Conservation (phyloP, 2,329 filamentous ascomycete genomes). For the Colletotrichum gloeosporioides region DNA sequence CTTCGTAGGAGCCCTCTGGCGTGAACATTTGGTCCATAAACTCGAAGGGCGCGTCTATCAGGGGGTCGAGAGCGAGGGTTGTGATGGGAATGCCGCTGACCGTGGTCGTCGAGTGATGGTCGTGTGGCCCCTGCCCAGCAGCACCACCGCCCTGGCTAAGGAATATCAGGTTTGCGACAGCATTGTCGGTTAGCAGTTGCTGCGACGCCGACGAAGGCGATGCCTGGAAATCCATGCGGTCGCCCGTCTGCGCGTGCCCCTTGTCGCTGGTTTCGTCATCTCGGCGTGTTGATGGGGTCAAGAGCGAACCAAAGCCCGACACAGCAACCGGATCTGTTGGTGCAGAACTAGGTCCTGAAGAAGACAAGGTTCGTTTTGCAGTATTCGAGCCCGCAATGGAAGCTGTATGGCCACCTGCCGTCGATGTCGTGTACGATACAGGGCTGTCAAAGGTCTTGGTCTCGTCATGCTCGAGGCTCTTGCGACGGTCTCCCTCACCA, state of each 20-base stretch:
- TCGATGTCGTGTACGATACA: slow-evolving; percentile 10
- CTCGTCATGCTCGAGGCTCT: background rate
- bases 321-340: background rate
- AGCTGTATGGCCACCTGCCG: background rate
- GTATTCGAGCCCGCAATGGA: background rate
- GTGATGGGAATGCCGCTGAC: background rate
- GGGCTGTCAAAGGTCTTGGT: slow-evolving; percentile 1
- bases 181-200: slow-evolving; percentile 32
- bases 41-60: slow-evolving; percentile 17
- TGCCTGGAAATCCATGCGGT: background rate
- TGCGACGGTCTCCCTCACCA: background rate
- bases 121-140: background rate
- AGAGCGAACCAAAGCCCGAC: background rate
- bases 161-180: slow-evolving; percentile 39
- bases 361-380: background rate
- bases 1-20: slow-evolving; percentile 36
- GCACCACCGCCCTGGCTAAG: slow-evolving; percentile 35
- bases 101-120: background rate
- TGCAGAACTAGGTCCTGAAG: background rate
- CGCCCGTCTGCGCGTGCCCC: background rate
- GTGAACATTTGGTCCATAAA: slow-evolving; percentile 33
- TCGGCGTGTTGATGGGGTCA: background rate
- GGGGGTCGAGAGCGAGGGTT: slow-evolving; percentile 6
- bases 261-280: background rate
- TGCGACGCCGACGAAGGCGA: slow-evolving; percentile 31